Evolutionary conservation across 352 stramenopile species (phyloP), one percentile per base, ranked within the genome.

Genomic region (Globisporangium ultimum): DNA sequence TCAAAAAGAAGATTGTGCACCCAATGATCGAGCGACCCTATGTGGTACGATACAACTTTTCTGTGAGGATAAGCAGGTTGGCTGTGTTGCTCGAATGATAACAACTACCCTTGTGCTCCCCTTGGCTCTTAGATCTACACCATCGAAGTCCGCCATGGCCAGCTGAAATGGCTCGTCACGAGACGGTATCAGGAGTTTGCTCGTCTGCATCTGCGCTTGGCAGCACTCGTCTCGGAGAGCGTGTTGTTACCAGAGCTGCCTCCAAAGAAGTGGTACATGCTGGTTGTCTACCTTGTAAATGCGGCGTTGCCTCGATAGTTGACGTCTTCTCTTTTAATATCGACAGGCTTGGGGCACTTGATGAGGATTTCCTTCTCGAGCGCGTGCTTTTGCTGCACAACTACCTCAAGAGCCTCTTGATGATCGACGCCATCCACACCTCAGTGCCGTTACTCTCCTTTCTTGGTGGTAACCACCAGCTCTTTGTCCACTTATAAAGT

Each of bases 371-470:
- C 55, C 57, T 87, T 9, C 53, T 73, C 12, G 55, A 66, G 17
- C 62, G 80, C 2, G 67, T 69, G 28, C 15, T 61, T 15, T 50
- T 45, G n/a, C 75, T 89, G n/a, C 63, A 72, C 41, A 65, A 70
- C 28, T 89, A 87, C 52, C 41, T 89, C 17, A 67, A 72, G 20
- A 54, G 71, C 3, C 21, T 88, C 10, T 60, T 84, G 36, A 63
- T 82, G 56, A 67, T 89, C 34, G 69, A 84, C 11, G 15, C 52
- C 15, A 41, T 74, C 2, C 58, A 73, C 9, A 53, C 66, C n/a
- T 80, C 77, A 7, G 71, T 78, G 9, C 55, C 66, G 20, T 22
- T 88, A 42, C 66, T 89, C 3, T 70, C 73, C 12, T 89, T 89
- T 50, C 70, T 89, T 0, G 80, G 80, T 53, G 80, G 80, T 88